Evolutionary conservation across 1,284 basidiomycete genomes (phyloP).

Genomic region (Schizophyllum commune): DNA sequence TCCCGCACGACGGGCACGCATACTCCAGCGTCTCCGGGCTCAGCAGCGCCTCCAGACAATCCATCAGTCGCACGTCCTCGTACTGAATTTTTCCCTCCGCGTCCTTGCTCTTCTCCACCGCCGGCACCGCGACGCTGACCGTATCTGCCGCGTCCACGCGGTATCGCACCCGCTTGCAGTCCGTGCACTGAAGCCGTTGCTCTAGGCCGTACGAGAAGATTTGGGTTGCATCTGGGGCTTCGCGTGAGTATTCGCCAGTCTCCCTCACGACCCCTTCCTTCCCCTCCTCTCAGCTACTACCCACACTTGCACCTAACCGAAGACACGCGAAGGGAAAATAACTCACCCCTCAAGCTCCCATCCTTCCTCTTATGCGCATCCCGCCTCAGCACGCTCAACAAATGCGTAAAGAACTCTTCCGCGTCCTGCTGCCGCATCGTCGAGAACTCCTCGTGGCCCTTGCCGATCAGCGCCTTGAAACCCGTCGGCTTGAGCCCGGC

Average conservation of each 20-base stretch:
- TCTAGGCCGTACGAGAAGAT: conserved; percentile 81
- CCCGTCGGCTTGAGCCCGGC: conserved; percentile 77
- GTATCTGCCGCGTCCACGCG: conserved; percentile 74
- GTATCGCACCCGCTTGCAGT: conserved; percentile 87
- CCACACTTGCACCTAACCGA: no score
- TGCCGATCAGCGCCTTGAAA: conserved; percentile 89
- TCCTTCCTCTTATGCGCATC: conserved; percentile 50
- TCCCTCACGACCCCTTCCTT: no score
- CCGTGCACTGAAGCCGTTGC: conserved; percentile 77
- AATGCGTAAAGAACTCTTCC: conserved; percentile 88
- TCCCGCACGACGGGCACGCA: conserved; percentile 43
- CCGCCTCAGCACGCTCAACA: conserved; percentile 65
- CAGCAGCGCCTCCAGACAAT: conserved; percentile 65
- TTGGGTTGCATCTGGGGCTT: conserved; percentile 53
- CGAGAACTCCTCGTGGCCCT: conserved; percentile 90
- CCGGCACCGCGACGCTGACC: conserved; percentile 77
- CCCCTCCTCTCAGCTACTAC: no score
- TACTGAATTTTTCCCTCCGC: conserved; percentile 61
- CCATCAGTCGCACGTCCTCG: conserved; percentile 58
- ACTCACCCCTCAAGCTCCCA: conserved; percentile 22
- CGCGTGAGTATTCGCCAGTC: no score
- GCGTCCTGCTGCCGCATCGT: conserved; percentile 98
- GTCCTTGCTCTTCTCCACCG: conserved; percentile 41
- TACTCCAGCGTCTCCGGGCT: conserved; percentile 70
- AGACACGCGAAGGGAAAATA: no score